Evolutionary conservation across 2,329 filamentous ascomycete species (phyloP).

Genomic region (Beauveria bassiana): DNA sequence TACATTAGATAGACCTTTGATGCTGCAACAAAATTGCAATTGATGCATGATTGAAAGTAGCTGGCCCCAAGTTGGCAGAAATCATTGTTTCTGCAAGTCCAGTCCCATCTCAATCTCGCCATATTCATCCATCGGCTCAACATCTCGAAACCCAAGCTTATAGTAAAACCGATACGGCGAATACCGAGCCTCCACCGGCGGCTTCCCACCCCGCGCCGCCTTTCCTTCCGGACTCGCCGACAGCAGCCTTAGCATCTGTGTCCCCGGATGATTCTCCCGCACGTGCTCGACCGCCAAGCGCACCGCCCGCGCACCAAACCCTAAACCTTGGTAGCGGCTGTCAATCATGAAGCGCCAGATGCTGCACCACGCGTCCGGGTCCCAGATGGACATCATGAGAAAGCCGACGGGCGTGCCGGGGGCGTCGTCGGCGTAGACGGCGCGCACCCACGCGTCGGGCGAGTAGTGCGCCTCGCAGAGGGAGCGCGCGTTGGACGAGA

Average conservation of each 20-base stretch:
- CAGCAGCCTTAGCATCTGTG: neutral
- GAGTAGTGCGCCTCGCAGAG: slow-evolving; percentile 12
- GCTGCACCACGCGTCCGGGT: slow-evolving; percentile 3
- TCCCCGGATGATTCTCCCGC: neutral
- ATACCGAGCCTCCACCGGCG: neutral
- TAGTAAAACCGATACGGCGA: slow-evolving; percentile 10
- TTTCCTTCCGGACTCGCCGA: slow-evolving; percentile 8
- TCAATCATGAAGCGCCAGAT: slow-evolving; percentile 10
- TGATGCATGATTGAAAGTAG: no score
- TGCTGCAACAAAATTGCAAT: no score
- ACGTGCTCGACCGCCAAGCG: slow-evolving; percentile 4
- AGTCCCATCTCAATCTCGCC: slow-evolving; percentile 8
- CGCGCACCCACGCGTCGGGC: slow-evolving; percentile 11
- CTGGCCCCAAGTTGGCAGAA: no score
- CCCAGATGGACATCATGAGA: slow-evolving; percentile 12
- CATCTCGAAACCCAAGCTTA: slow-evolving; percentile 8
- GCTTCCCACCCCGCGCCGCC: neutral
- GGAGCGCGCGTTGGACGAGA: slow-evolving; percentile 8
- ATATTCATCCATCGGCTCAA: slow-evolving; percentile 1
- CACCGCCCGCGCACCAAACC: neutral
- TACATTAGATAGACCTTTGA: no score
- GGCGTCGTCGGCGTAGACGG: slow-evolving; percentile 11
- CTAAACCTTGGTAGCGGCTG: neutral
- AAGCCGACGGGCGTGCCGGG: slow-evolving; percentile 6
- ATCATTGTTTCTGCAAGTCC: neutral